Evolutionary conservation across 148 eudicot genomes (phyloP).

Genomic region (Chenopodium quinoa): DNA sequence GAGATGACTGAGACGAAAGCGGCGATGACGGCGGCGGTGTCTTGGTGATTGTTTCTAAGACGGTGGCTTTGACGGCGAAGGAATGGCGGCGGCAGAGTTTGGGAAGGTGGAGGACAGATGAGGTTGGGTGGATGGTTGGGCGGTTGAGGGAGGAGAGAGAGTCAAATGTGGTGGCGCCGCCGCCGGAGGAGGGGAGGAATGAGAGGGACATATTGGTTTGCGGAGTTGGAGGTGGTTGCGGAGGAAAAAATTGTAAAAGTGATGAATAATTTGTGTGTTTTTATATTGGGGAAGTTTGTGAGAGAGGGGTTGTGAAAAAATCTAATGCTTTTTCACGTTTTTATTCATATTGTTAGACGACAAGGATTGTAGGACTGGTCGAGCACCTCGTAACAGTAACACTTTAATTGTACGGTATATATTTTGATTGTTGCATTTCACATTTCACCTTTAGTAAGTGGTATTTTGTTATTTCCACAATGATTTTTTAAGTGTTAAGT

Average conservation of each 20-base stretch:
- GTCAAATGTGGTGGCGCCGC: not conserved
- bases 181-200: not conserved
- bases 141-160: not conserved
- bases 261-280: not conserved
- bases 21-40: not conserved
- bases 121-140: not conserved
- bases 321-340: too few species aligned
- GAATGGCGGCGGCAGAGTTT: slow-evolving; percentile 5
- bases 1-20: not conserved
- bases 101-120: not conserved
- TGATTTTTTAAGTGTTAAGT: too few species aligned
- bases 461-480: too few species aligned
- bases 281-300: not conserved
- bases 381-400: too few species aligned
- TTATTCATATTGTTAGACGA: too few species aligned
- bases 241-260: too few species aligned
- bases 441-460: too few species aligned
- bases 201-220: not conserved
- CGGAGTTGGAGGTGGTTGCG: not conserved
- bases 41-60: not conserved
- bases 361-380: too few species aligned
- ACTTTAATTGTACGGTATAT: too few species aligned
- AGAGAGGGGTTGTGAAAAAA: too few species aligned
- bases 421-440: too few species aligned
- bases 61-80: not conserved